Evolutionary conservation across 2,329 filamentous ascomycete species (phyloP).

Genomic region (Knoxdaviesia proteae): DNA sequence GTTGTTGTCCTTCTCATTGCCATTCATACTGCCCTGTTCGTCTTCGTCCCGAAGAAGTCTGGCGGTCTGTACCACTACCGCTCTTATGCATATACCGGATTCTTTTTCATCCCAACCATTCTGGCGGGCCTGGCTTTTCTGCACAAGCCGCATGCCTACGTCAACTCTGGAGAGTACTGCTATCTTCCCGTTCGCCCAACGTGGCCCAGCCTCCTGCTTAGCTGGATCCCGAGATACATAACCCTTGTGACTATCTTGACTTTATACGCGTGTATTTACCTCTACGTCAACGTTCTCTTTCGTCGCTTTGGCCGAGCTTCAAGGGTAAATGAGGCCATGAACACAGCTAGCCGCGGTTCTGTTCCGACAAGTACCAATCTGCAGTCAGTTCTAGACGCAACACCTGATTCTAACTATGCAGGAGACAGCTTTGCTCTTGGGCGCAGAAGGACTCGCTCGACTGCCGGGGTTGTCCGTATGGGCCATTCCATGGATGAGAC

Average conservation of each 20-base stretch:
- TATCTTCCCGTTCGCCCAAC: constrained; percentile 43
- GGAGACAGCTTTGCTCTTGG: too few species aligned
- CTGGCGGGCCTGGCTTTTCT: constrained; percentile 44
- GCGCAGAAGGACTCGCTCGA: too few species aligned
- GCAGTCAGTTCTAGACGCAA: too few species aligned
- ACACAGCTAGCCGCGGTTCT: too few species aligned
- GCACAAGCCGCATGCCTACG: constrained; percentile 29
- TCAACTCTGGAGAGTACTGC: constrained; percentile 46
- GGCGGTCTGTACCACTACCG: constrained; percentile 45
- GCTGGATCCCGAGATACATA: constrained; percentile 55
- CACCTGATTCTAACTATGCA: too few species aligned
- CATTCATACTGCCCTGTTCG: constrained; percentile 50
- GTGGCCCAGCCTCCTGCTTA: constrained; percentile 48
- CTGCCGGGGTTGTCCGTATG: too few species aligned
- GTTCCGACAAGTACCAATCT: too few species aligned
- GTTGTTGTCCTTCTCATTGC: constrained; percentile 53
- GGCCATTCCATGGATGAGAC: too few species aligned
- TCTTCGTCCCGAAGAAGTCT: constrained; percentile 33
- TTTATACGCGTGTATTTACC: constrained; percentile 49
- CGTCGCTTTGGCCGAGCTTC: constrained; percentile 13
- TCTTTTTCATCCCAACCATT: constrained; percentile 34
- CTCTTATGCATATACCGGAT: constrained; percentile 33
- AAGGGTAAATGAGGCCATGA: too few species aligned
- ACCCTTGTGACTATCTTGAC: constrained; percentile 42
- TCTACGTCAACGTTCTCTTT: constrained; percentile 34